These are phyloP conservation scores for Capsicum chinense DNA, from an alignment of 257 asterid genomes.

Conservation along the genomic window DNA sequence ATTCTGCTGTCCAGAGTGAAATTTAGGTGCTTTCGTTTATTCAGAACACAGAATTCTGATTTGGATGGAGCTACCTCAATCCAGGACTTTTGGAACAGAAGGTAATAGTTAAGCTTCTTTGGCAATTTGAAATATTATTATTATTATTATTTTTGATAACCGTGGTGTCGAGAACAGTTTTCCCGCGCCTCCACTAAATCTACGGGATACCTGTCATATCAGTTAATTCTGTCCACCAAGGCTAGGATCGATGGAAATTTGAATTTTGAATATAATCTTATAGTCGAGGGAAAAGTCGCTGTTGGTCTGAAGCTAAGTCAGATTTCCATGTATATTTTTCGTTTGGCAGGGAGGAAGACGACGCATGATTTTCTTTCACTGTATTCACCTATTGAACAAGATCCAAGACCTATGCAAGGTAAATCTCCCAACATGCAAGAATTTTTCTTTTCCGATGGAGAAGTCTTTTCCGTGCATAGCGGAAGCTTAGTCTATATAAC, in stretches of 20 bases:
- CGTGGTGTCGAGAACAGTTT: too few relatives aligned
- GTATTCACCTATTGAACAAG: slow-evolving; percentile 76
- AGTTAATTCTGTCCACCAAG: too few relatives aligned
- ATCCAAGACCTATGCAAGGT: slow-evolving; percentile 79
- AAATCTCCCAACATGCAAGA: background rate
- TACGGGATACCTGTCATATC: too few relatives aligned
- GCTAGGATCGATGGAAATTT: background rate
- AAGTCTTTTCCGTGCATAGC: background rate
- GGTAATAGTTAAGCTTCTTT: slow-evolving; percentile 43
- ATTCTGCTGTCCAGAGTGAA: slow-evolving; percentile 28
- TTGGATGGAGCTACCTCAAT: slow-evolving; percentile 80
- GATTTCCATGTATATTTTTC: slow-evolving; percentile 18
- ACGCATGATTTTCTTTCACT: slow-evolving; percentile 97
- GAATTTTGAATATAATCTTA: slow-evolving; percentile 4
- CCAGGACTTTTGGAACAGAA: slow-evolving; percentile 62
- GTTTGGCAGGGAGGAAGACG: slow-evolving; percentile 45
- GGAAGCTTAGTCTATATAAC: too few relatives aligned
- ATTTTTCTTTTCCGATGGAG: background rate
- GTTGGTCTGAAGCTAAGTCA: background rate
- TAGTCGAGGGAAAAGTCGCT: background rate
- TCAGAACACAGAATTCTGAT: slow-evolving; percentile 7
- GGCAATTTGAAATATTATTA: too few relatives aligned
- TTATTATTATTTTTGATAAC: too few relatives aligned
- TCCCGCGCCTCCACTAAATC: too few relatives aligned
- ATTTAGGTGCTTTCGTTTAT: background rate